These are phyloP conservation scores for Saprolegnia diclina DNA, from an alignment of 352 stramenopile species.

Conservation along the genomic window DNA sequence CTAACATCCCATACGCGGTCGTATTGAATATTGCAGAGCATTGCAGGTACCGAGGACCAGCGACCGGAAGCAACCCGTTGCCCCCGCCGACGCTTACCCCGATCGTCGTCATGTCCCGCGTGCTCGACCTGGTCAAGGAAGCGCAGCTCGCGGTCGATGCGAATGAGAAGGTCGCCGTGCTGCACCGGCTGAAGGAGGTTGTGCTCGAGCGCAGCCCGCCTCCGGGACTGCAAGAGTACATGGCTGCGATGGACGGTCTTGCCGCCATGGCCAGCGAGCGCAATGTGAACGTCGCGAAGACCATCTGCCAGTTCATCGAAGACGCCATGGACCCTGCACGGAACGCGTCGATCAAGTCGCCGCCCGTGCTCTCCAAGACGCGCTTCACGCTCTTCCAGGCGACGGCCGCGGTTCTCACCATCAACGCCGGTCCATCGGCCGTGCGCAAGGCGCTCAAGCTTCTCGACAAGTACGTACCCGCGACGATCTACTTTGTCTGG, in stretches of 20 bases:
- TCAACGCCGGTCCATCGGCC: constrained; percentile 22
- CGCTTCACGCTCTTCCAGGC: constrained; percentile 40
- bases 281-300: constrained; percentile 18
- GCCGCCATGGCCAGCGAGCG: constrained; percentile 18
- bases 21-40: no score
- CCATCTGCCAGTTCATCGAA: constrained; percentile 48
- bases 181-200: constrained; percentile 59
- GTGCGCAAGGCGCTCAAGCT: constrained; percentile 24
- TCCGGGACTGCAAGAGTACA: constrained; percentile 50
- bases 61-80: no score
- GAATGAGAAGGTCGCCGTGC: constrained; percentile 48
- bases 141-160: constrained; percentile 19
- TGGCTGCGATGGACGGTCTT: constrained; percentile 46
- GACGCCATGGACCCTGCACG: constrained; percentile 31
- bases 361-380: constrained; percentile 45
- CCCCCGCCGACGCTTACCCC: not conserved
- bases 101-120: constrained; percentile 12
- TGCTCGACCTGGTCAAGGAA: constrained; percentile 22
- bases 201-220: constrained; percentile 52
- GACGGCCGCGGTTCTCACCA: constrained; percentile 11
- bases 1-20: no score
- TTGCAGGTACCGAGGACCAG: not conserved
- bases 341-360: constrained; percentile 37
- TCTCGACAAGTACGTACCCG: constrained; percentile 59
- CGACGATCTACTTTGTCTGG: constrained; percentile 48